Evolutionary conservation across 306 rosid genomes (phyloP).

Genomic region (Hylodesmum podocarpum): DNA sequence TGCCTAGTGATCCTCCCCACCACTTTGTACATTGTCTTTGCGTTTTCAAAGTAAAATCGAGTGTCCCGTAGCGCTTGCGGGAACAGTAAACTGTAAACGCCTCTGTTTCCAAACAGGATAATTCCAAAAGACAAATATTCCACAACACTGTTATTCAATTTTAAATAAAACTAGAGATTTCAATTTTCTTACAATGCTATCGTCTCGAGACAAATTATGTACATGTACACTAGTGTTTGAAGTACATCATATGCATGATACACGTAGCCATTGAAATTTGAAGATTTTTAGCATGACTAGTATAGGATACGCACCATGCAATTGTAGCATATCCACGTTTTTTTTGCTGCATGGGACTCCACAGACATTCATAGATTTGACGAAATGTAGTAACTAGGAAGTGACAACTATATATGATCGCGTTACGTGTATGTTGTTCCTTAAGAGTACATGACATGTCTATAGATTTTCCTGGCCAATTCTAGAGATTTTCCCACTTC

Average conservation of each 20-base stretch:
- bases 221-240: background rate
- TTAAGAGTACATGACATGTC: background rate
- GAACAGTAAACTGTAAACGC: background rate
- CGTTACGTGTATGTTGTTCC: background rate
- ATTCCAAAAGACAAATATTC: background rate
- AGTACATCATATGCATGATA: background rate
- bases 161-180: background rate
- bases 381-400: background rate
- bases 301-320: background rate
- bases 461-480: background rate
- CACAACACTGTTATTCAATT: background rate
- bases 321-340: background rate
- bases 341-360: background rate
- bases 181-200: background rate
- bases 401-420: background rate
- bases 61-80: background rate
- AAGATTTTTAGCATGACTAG: background rate
- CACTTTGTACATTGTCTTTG: background rate
- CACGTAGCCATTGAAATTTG: background rate
- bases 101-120: background rate
- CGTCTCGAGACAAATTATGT: background rate
- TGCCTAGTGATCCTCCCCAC: background rate
- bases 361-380: background rate
- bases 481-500: background rate
- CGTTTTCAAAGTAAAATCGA: background rate